These are phyloP conservation scores for Pseudocercospora fuligena DNA, from an alignment of 2,329 filamentous ascomycete genomes.

Conservation along the genomic window DNA sequence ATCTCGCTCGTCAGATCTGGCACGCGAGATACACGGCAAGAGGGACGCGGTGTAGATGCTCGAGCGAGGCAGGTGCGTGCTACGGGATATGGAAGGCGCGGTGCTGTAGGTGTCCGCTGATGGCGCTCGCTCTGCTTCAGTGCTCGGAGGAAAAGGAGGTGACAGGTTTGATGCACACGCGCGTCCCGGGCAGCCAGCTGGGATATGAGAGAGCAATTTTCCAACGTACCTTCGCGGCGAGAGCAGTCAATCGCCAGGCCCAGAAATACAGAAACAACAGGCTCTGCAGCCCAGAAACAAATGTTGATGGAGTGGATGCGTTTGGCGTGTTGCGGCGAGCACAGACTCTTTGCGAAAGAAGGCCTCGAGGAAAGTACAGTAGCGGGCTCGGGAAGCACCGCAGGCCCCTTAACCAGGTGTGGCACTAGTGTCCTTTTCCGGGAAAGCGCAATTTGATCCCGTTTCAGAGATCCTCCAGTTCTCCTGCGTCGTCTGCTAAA, in stretches of 20 bases:
- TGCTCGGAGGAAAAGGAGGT: conserved; percentile 22
- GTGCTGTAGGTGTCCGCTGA: conserved; percentile 8
- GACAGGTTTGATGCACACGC: conserved; percentile 11
- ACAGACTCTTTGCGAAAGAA: conserved; percentile 12
- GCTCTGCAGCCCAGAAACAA: conserved; percentile 15
- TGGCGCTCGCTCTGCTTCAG: conserved; percentile 11
- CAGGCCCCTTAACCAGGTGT: conserved; percentile 5
- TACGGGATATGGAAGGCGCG: conserved; percentile 10
- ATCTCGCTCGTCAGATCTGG: conserved; percentile 15
- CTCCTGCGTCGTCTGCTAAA: not conserved
- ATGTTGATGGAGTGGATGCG: conserved; percentile 20
- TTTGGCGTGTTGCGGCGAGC: conserved; percentile 18
- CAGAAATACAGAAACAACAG: conserved; percentile 11
- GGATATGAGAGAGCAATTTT: not conserved
- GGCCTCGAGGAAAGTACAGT: conserved; percentile 15
- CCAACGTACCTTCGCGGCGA: conserved; percentile 17
- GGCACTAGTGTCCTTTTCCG: conserved; percentile 1
- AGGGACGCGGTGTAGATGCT: conserved; percentile 1
- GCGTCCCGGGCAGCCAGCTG: not conserved
- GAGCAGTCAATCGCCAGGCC: not conserved
- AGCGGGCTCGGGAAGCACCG: conserved; percentile 4
- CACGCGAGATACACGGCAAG: conserved; percentile 1
- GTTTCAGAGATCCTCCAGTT: conserved; percentile 10
- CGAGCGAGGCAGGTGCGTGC: conserved; percentile 13
- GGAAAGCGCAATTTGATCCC: conserved; percentile 9